Conservation (phyloP, 768 basidiomycete species). For the Tricholoma furcatifolium region DNA sequence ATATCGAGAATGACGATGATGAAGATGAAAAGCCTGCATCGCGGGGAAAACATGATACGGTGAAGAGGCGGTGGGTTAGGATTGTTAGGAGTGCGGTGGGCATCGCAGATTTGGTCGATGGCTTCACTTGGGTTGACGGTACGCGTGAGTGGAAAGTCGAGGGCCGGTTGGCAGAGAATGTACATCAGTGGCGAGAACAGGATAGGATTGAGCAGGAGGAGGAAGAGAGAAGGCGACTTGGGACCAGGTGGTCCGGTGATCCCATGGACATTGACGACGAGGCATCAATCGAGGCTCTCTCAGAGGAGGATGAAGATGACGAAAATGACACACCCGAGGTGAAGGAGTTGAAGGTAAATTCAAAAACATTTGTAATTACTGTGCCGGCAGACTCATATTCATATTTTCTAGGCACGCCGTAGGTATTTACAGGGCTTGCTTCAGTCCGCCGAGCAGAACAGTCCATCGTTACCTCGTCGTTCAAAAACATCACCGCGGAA, state of each 20-base stretch:
- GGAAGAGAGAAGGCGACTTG: slow-evolving; percentile 64
- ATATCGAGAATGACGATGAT: slow-evolving; percentile 76
- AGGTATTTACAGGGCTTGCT: slow-evolving; percentile 73
- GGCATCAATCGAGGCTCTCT: slow-evolving; percentile 35
- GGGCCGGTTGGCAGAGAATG: slow-evolving; percentile 66
- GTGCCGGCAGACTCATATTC: slow-evolving; percentile 10
- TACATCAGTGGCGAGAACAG: slow-evolving; percentile 67
- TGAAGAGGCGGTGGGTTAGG: slow-evolving; percentile 68
- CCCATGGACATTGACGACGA: slow-evolving; percentile 74
- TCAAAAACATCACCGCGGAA: slow-evolving; percentile 27
- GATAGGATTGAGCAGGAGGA: slow-evolving; percentile 64
- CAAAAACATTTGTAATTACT: slow-evolving; percentile 4
- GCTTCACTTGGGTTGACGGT: slow-evolving; percentile 66
- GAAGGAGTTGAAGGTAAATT: slow-evolving; percentile 72
- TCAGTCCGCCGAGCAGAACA: slow-evolving; percentile 37
- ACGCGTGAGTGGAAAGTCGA: slow-evolving; percentile 63
- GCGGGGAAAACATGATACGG: slow-evolving; percentile 34
- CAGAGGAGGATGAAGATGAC: slow-evolving; percentile 58
- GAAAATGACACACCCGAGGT: slow-evolving; percentile 73
- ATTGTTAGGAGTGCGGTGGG: slow-evolving; percentile 68
- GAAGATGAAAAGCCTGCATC: slow-evolving; percentile 22
- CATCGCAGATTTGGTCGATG: slow-evolving; percentile 69
- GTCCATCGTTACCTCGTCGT: slow-evolving; percentile 20
- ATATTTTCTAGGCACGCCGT: slow-evolving; percentile 58
- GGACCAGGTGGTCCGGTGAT: slow-evolving; percentile 63